Evolutionary conservation across 345 rosid species (phyloP).

Genomic region (Eucalyptus globulus): DNA sequence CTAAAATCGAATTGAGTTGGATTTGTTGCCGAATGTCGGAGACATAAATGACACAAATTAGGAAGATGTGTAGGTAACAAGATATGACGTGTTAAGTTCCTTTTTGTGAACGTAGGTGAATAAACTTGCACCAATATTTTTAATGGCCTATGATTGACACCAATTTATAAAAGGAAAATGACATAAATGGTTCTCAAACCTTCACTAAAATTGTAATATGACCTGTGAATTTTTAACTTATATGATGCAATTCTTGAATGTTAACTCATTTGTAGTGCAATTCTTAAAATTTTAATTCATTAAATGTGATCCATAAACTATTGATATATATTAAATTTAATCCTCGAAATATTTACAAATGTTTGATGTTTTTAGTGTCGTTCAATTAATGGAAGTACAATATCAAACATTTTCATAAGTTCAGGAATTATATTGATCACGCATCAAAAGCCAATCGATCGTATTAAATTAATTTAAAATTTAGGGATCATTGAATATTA

Average conservation of each 20-base stretch:
- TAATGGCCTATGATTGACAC: too few species aligned
- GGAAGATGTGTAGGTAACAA: fast-evolving
- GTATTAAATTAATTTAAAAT: too few species aligned
- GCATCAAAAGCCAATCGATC: fast-evolving
- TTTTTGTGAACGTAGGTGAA: too few species aligned
- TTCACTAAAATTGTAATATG: fast-evolving
- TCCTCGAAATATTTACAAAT: fast-evolving
- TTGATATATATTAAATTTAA: too few species aligned
- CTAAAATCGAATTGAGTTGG: not conserved
- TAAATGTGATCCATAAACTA: too few species aligned
- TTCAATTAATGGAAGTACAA: fast-evolving
- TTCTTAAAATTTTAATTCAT: fast-evolving
- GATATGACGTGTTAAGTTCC: fast-evolving
- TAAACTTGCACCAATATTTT: too few species aligned
- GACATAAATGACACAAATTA: not conserved
- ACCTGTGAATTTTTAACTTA: fast-evolving
- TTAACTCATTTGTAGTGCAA: fast-evolving
- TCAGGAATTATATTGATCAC: fast-evolving
- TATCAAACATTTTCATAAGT: too few species aligned
- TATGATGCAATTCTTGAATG: too few species aligned
- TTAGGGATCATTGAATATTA: fast-evolving
- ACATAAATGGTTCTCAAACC: fast-evolving
- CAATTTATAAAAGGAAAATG: fast-evolving
- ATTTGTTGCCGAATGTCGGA: not conserved
- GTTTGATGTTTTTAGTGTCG: fast-evolving